Evolutionary conservation across 2,329 filamentous ascomycete species (phyloP), one percentile per base, ranked within the genome.

Genomic region (Trichophyton benhamiae): DNA sequence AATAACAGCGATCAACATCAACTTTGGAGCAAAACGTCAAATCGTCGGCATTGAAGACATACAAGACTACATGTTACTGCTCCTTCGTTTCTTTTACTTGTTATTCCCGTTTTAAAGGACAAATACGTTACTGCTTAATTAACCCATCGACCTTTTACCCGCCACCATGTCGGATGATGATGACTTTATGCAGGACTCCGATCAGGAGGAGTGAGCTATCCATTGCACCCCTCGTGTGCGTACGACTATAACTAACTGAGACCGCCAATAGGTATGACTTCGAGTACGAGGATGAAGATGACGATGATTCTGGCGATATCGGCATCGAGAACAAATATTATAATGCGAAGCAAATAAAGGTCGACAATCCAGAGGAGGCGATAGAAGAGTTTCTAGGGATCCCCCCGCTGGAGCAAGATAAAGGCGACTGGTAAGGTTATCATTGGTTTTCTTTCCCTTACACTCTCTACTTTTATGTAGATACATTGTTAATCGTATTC

Each of bases 241-340:
- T 6, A 38, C 33, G 20, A 20, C 1, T 17, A 30, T 27, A 22
- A 8, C n/a, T 61, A 49, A 63, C 38, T 48, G 27, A 52, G 38
- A 15, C 49, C 15, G 2, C 27, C 1, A 20, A 3, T 63, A 89
- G 87, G 69, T 91, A 96, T 72, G 94, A 97, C 76, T 97, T 97
- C 73, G 92, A 97, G 71, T 97, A 96, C 75, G 92, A 96, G 72
- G 94, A 91, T 68, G 90, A 91, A 66, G 90, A 96, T 61, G 91
- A 94, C 57, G 89, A 95, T 49, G 87, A 96, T 62, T 85, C 83
- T 36, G 91, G 87, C 62, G 90, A 96, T 72, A 88, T 96, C 68
- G 91, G 92, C 67, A 95, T 97, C 73, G 94, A 99, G 74, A 99
- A 99, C 80, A 96, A 96, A 78, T 99, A 99, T 80, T 99, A 97